Percentiles rank a stretch among this genome's conserved stretches.
Conservation (phyloP, 2,329 filamentous ascomycete species). For the Exophiala mesophila region DNA sequence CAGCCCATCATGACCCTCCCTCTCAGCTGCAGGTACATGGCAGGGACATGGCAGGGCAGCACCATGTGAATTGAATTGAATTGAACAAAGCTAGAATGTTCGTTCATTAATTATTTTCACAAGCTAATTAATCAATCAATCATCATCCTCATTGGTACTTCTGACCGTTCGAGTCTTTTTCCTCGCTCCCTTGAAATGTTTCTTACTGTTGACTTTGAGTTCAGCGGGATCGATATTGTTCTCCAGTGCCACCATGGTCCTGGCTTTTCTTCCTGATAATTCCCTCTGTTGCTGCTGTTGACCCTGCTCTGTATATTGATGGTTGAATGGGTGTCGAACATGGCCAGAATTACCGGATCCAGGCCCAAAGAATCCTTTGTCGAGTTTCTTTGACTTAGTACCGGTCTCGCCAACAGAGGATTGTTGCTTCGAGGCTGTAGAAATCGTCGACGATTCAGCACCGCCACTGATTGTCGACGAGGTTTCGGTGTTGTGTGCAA, state of each 20-base stretch:
- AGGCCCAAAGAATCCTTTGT: constrained; percentile 82
- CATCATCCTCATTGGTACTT: constrained; percentile 37
- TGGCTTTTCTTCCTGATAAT: constrained; percentile 76
- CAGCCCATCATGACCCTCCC: too few relatives aligned
- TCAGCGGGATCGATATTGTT: constrained; percentile 80
- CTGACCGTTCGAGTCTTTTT: constrained; percentile 56
- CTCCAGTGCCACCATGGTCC: constrained; percentile 72
- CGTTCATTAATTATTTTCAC: too few relatives aligned
- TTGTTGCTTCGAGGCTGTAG: constrained; percentile 28
- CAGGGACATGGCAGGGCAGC: too few relatives aligned
- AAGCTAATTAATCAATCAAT: too few relatives aligned
- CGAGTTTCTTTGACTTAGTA: constrained; percentile 69
- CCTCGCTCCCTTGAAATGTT: constrained; percentile 83
- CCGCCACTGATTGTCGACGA: constrained; percentile 33
- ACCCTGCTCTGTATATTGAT: constrained; percentile 83
- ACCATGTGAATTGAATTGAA: too few relatives aligned
- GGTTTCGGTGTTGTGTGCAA: constrained; percentile 42
- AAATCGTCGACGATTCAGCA: constrained; percentile 24
- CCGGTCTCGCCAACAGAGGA: constrained; percentile 40
- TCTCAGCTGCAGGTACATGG: too few relatives aligned
- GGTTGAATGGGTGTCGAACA: constrained; percentile 75
- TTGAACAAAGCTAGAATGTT: too few relatives aligned
- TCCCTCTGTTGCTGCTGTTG: constrained; percentile 56
- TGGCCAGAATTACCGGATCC: constrained; percentile 55
- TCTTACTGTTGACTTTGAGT: constrained; percentile 66